Percentiles rank a stretch among this genome's conserved stretches.
These are phyloP conservation scores for Fagopyrum tataricum DNA, from an alignment of 148 eudicot species.

Conservation along the genomic window DNA sequence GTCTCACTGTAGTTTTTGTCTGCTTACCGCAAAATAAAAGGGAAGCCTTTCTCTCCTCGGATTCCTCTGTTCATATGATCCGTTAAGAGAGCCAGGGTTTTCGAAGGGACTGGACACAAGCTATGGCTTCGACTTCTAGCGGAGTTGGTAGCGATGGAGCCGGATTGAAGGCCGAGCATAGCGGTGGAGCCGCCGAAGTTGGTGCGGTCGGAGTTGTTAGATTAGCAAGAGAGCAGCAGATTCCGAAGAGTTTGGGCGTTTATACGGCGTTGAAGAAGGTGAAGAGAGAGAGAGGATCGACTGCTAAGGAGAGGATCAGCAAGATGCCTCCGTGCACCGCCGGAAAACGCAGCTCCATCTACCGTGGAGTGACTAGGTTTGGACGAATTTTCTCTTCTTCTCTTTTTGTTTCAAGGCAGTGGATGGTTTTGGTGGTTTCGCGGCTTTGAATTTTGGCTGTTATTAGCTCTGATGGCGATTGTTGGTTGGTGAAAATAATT, in stretches of 20 bases:
- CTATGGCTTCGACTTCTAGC: conserved; percentile 16
- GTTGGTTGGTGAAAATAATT: conserved; percentile 6
- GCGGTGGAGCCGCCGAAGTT: conserved; percentile 23
- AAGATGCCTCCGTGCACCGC: conserved; percentile 98
- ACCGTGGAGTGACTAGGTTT: conserved; percentile 97
- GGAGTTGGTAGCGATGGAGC: conserved; percentile 11
- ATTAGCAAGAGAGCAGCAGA: conserved; percentile 24
- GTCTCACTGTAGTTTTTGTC: conserved; percentile 10
- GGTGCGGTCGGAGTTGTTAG: conserved; percentile 32
- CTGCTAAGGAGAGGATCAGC: conserved; percentile 95
- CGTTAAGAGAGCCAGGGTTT: conserved; percentile 10
- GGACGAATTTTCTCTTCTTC: background rate
- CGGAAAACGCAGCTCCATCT: conserved; percentile 97
- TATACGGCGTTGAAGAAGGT: conserved; percentile 37
- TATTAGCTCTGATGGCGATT: background rate
- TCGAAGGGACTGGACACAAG: background rate
- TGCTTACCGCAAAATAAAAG: background rate
- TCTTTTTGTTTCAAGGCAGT: background rate
- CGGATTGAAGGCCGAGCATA: conserved; percentile 30
- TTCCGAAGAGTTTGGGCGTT: conserved; percentile 26
- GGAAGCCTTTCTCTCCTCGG: background rate
- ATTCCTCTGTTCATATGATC: conserved; percentile 7
- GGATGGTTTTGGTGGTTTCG: background rate
- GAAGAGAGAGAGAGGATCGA: conserved; percentile 78
- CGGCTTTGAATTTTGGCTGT: background rate